phyloP scores from a whole-genome alignment of 2,329 filamentous ascomycete species.

The Cercospora sp. region DNA sequence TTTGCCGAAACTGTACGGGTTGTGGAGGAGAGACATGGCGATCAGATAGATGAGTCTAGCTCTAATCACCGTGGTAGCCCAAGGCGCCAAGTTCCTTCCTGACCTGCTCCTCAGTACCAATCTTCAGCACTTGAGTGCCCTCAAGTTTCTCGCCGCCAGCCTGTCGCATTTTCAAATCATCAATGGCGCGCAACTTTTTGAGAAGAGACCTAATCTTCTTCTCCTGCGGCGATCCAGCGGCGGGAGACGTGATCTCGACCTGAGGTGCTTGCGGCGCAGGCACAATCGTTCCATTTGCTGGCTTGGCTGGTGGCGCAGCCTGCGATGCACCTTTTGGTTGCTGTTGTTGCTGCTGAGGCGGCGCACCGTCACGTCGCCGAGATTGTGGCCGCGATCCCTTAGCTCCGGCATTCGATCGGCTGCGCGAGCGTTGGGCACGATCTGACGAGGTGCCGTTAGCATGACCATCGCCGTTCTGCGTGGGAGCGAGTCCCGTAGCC shows the following conservation, averaged over 20 bases:
- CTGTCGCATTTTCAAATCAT: constrained; percentile 95
- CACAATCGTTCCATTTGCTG: constrained; percentile 21
- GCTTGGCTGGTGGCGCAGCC: constrained; percentile 22
- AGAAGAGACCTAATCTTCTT: constrained; percentile 93
- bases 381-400: constrained; percentile 32
- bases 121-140: constrained; percentile 98
- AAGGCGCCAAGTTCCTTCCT: constrained; percentile 67
- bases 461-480: constrained; percentile 49
- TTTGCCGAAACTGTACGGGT: background rate
- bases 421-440: constrained; percentile 35
- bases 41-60: background rate
- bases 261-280: constrained; percentile 42
- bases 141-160: constrained; percentile 95
- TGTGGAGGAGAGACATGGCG: background rate
- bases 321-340: constrained; percentile 41
- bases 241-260: constrained; percentile 56
- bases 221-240: constrained; percentile 68
- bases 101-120: constrained; percentile 80
- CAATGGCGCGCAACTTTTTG: constrained; percentile 97
- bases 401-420: constrained; percentile 34
- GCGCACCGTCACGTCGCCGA: constrained; percentile 29
- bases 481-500: constrained; percentile 49
- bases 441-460: constrained; percentile 23
- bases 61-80: constrained; percentile 32
- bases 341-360: constrained; percentile 2